These are phyloP conservation scores for Aspergillus sclerotialis DNA, from an alignment of 2,329 filamentous ascomycete species.

Conservation along the genomic window DNA sequence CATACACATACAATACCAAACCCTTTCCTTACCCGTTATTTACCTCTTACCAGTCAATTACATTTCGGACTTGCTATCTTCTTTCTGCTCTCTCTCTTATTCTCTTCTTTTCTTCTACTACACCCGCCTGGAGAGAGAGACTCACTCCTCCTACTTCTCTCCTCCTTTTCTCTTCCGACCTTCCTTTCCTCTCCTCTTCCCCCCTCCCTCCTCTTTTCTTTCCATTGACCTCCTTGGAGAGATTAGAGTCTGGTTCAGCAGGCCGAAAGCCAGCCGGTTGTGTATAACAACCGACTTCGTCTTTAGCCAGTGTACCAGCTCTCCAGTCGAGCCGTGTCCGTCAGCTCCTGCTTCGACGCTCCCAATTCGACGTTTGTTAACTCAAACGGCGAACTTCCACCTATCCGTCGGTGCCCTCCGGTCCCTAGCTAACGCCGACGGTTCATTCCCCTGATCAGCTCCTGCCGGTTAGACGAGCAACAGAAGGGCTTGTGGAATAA, in stretches of 20 bases:
- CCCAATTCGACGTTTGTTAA: conserved; percentile 33
- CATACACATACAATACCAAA: too few relatives aligned
- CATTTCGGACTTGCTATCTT: not conserved
- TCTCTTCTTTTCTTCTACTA: conserved; percentile 29
- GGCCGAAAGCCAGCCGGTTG: conserved; percentile 23
- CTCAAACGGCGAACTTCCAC: conserved; percentile 28
- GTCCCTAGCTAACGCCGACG: conserved; percentile 25
- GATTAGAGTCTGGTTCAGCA: conserved; percentile 29
- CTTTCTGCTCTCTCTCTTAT: conserved; percentile 17
- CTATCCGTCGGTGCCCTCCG: conserved; percentile 23
- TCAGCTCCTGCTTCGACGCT: conserved; percentile 30
- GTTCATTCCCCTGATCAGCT: conserved; percentile 29
- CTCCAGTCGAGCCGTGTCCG: conserved; percentile 34
- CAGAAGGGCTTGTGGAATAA: conserved; percentile 18
- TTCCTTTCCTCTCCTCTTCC: conserved; percentile 25
- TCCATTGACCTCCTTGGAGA: conserved; percentile 30
- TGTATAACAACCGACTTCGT: conserved; percentile 18
- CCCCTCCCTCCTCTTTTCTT: conserved; percentile 18
- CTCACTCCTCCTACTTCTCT: conserved; percentile 29
- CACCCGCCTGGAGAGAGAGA: conserved; percentile 38
- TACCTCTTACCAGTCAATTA: too few relatives aligned
- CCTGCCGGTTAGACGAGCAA: conserved; percentile 34
- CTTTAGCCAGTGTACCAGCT: conserved; percentile 24
- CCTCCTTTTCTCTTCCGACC: conserved; percentile 22
- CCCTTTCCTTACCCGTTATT: too few relatives aligned